Conservation (phyloP, 495 filamentous ascomycete species). For the Aspergillus sclerotiicarbonarius region DNA sequence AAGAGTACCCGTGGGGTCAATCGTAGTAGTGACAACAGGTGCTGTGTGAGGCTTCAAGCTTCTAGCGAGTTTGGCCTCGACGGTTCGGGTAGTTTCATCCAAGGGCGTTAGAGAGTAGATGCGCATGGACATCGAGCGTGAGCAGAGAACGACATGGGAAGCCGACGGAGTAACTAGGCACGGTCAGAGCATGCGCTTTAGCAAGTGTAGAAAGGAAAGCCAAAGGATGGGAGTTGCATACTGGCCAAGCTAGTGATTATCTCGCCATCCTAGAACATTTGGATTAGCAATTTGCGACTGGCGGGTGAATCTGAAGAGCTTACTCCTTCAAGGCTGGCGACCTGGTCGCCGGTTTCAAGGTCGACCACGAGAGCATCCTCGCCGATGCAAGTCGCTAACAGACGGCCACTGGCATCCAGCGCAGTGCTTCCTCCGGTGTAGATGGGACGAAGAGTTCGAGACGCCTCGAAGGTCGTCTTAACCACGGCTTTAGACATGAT, state of each 20-base stretch:
- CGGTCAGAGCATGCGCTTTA: constrained; percentile 21
- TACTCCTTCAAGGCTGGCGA: constrained; percentile 88
- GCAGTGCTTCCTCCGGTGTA: constrained; percentile 89
- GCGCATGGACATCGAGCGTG: constrained; percentile 89
- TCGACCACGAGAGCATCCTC: constrained; percentile 90
- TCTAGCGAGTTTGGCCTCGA: constrained; percentile 67
- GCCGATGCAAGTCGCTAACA: constrained; percentile 81
- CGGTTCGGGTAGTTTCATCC: constrained; percentile 45
- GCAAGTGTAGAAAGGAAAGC: constrained; percentile 1
- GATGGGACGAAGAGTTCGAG: constrained; percentile 81
- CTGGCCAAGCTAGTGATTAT: constrained; percentile 80
- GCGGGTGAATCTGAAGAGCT: constrained; percentile 23
- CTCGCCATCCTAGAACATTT: constrained; percentile 77
- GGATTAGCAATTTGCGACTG: constrained; percentile 19
- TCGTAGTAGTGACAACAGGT: constrained; percentile 78
- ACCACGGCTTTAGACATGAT: constrained; percentile 49
- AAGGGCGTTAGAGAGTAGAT: constrained; percentile 72
- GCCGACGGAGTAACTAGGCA: constrained; percentile 75
- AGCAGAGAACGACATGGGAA: constrained; percentile 86
- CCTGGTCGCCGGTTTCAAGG: constrained; percentile 74
- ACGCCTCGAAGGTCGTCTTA: constrained; percentile 85
- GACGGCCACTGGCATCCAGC: constrained; percentile 74
- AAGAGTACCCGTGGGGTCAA: constrained; percentile 84
- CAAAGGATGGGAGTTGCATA: constrained; percentile 37
- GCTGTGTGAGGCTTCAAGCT: constrained; percentile 87